A percentile compares a stretch with the other conserved stretches of the same genome.
Evolutionary conservation across 495 filamentous ascomycete species (phyloP).

Genomic region (Hypoxylon rickii): DNA sequence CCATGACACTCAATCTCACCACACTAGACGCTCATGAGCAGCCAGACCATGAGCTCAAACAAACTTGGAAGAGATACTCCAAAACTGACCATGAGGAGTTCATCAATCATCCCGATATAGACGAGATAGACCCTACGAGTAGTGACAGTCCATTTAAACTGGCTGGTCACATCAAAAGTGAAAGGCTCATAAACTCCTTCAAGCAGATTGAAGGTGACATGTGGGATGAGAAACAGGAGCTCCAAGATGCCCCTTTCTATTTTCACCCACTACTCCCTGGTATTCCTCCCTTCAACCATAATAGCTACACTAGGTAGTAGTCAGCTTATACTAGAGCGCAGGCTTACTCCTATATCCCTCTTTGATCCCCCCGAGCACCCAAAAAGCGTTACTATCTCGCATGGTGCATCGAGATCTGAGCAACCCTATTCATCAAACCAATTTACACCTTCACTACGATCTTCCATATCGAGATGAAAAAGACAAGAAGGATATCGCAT

Average conservation of each 20-base stretch:
- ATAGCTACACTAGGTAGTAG: background rate
- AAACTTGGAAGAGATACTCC: conserved; percentile 63
- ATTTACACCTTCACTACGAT: conserved; percentile 81
- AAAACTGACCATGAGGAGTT: conserved; percentile 49
- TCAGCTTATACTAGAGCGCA: conserved; percentile 39
- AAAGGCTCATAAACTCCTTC: conserved; percentile 45
- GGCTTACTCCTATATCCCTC: conserved; percentile 76
- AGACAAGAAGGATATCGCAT: conserved; percentile 17
- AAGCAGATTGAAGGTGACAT: conserved; percentile 34
- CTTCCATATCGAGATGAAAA: conserved; percentile 64
- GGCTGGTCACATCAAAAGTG: conserved; percentile 42
- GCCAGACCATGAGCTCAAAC: conserved; percentile 66
- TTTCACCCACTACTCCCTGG: conserved; percentile 49
- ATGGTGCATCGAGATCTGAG: conserved; percentile 82
- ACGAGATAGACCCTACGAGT: conserved; percentile 45
- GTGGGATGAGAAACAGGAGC: conserved; percentile 29
- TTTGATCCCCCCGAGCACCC: conserved; percentile 68
- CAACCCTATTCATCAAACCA: conserved; percentile 75
- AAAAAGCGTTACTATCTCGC: conserved; percentile 66
- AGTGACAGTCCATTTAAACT: conserved; percentile 40
- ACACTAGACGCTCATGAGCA: conserved; percentile 70
- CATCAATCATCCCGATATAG: conserved; percentile 44
- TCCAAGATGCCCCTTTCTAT: conserved; percentile 53
- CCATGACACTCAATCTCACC: conserved; percentile 48
- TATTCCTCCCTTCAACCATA: conserved; percentile 22